Base-by-base conservation (phyloP, 495 filamentous ascomycete species). In the Lophiotrema nucula region DNA sequence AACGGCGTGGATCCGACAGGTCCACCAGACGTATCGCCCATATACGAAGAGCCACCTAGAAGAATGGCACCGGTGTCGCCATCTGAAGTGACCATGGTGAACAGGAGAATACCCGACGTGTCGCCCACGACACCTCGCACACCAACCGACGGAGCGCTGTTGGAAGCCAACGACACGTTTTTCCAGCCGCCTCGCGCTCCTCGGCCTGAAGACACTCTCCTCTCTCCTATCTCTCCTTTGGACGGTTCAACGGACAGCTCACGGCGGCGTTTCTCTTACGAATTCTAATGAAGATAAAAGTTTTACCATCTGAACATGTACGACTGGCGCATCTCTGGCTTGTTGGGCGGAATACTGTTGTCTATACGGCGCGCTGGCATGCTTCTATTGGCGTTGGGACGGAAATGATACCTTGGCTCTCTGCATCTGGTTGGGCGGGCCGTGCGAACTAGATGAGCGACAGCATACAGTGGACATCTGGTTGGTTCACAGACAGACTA, bases 1-100 rank as follows among this genome's bases (percentile, higher is more conserved):
- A 74, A 74, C 45, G 72, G 72, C 31, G 64, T 70, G 6, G 70
- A 70, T 28, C 64, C 67, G 11, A 52, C 25, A 12, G 35, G 35
- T 2, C 47, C 28, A 22, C 31, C 48, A n/a, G 2, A 26, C 13
- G 25, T 48, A 26, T 43, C 58, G 24, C 63, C 63, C 16, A 27
- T 21, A 18, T n/a, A 48, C 4, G 58, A 54, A 39, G 63, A 61
- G 21, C 13, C 53, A 10, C 64, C 59, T 16, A 41, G 53, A 22
- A 58, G 64, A 47, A 47, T 48, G 13, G 51, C 47, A 1, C 56
- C 56, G 8, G 38, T 66, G 11, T 62, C 58, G 1, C 53, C 63
- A 13, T 61, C 58, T 13, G 58, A 66, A 25, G 53, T 66, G 3
- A 28, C 52, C 18, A 23, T 66, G 27, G 58, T 66, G 25, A 58